Evolutionary conservation across 192 early-diverging fungal species (phyloP), one percentile per base, ranked within the genome.

Genomic region (Podila clonocystis): DNA sequence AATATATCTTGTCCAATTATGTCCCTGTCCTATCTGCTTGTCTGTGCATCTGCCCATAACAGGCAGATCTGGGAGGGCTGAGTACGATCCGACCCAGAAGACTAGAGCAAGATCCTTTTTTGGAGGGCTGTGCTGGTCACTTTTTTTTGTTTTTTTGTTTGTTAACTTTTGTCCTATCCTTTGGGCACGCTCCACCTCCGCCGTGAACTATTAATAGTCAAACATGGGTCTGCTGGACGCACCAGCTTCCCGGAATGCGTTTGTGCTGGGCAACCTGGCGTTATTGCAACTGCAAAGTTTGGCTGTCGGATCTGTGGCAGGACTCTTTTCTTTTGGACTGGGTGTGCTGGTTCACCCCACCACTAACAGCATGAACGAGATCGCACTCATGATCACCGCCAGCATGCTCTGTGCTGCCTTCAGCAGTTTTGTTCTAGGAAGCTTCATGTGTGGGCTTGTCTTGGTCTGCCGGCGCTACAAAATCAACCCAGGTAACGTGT

Each of bases 241-340:
- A 64, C 77, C 68, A 15, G 50, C 74, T 0, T 86, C 87, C 3
- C 78, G 91, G 0, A 84, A 89, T 62, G 68, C 82, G 15, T 82
- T 94, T 15, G 84, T 95, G 29, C 82, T 85, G 58, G 93, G 94
- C 13, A 96, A 97, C 65, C 71, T 95, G 48, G 89, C 88, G 8
- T 84, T 97, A 1, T 74, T 96, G 22, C 90, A 95, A 50, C 82
- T 95, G 19, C 95, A 97, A 72, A 82, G 91, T 7, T 76, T 91
- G 38, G 74, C 91, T 17, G 92, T 94, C 0, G 93, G 93, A 24
- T 86, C 89, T 0, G 74, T 92, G 31, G 93, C 94, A 30, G 93
- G 93, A 36, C 65, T 93, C 20, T 91, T 94, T 63, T 87, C 93
- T 0, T 86, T 92, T 26, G 66, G 86, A 3, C 67, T 95, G 22